These are phyloP conservation scores for Erodium trifolium DNA, from an alignment of 441 rosid genomes.

Conservation along the genomic window DNA sequence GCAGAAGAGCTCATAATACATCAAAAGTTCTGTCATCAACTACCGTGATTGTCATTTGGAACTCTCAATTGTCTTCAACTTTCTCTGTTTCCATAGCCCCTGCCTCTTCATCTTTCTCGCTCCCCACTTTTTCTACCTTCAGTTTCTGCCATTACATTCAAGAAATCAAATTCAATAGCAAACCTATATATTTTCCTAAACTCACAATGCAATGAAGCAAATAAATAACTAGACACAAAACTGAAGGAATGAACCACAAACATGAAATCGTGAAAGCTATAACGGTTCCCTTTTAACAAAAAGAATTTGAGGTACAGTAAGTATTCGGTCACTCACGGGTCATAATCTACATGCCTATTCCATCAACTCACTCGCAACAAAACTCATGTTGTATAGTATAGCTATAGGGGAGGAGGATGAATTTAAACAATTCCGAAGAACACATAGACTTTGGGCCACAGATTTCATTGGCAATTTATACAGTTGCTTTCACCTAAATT, in stretches of 20 bases:
- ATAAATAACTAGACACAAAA: background rate
- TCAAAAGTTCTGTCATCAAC: background rate
- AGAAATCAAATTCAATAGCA: background rate
- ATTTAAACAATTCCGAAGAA: background rate
- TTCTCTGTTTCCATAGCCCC: constrained; percentile 24
- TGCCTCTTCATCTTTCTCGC: constrained; percentile 19
- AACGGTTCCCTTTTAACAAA: background rate
- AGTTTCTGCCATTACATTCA: constrained; percentile 29
- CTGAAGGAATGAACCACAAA: too few species aligned
- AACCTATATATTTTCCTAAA: background rate
- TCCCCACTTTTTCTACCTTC: constrained; percentile 31
- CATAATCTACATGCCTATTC: background rate
- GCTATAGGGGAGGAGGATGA: too few species aligned
- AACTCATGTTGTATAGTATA: background rate
- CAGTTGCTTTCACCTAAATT: background rate
- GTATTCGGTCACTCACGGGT: too few species aligned
- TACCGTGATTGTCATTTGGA: constrained; percentile 12
- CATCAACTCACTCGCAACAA: background rate
- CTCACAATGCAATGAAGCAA: background rate
- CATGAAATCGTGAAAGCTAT: too few species aligned
- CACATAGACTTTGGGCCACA: background rate
- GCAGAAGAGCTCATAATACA: background rate
- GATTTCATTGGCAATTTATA: background rate
- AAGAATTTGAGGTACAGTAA: background rate
- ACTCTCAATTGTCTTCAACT: constrained; percentile 21